Conservation (phyloP, 805 yeast genomes). For the Lipomyces chichibuensis region DNA sequence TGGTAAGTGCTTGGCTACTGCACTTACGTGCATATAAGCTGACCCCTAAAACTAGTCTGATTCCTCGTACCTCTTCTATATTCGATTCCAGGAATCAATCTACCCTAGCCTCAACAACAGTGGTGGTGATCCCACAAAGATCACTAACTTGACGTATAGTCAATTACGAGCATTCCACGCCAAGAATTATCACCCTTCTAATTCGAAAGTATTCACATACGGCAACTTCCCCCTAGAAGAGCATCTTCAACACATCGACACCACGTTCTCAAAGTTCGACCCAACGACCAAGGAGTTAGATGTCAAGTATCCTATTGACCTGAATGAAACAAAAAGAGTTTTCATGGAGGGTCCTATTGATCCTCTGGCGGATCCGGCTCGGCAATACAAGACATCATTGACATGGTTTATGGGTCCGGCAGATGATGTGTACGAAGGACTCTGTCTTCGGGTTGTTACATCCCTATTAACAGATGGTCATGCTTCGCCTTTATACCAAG, state of each 20-base stretch:
- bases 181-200: constrained; percentile 83
- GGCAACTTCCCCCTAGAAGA: constrained; percentile 71
- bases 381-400: constrained; percentile 77
- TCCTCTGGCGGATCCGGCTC: constrained; percentile 64
- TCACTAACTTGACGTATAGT: constrained; percentile 72
- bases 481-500: constrained; percentile 84
- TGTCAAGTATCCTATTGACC: constrained; percentile 51
- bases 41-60: constrained; percentile 53
- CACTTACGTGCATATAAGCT: neutral
- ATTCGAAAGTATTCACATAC: constrained; percentile 82
- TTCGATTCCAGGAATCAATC: constrained; percentile 76
- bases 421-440: constrained; percentile 65
- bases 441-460: constrained; percentile 70
- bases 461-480: constrained; percentile 85
- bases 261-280: constrained; percentile 58
- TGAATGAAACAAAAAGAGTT: constrained; percentile 46
- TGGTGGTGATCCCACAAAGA: constrained; percentile 89
- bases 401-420: constrained; percentile 89
- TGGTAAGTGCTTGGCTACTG: constrained; percentile 39
- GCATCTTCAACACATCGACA: constrained; percentile 61
- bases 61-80: constrained; percentile 82
- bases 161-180: constrained; percentile 79
- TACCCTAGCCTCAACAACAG: constrained; percentile 86
- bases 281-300: constrained; percentile 44
- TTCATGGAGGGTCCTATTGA: constrained; percentile 75